These are phyloP conservation scores for Penicillium soppii DNA, from an alignment of 495 filamentous ascomycete genomes.

Conservation along the genomic window DNA sequence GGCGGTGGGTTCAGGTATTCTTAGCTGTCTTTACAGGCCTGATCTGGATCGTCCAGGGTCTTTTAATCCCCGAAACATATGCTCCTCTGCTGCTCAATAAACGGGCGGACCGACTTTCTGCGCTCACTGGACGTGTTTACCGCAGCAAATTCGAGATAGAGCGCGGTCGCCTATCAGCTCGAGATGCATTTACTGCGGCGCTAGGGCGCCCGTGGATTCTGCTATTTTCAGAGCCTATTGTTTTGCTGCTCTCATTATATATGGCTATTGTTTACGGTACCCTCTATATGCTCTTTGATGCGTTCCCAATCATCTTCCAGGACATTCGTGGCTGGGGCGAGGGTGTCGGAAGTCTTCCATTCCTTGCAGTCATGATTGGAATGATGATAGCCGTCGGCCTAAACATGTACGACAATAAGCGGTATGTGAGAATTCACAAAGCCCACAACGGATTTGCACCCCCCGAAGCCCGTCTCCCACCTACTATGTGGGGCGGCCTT, in stretches of 20 bases:
- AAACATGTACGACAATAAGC: conserved; percentile 49
- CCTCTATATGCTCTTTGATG: conserved; percentile 82
- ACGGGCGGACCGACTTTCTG: conserved; percentile 52
- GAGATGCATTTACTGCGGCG: conserved; percentile 41
- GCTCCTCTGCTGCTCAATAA: conserved; percentile 56
- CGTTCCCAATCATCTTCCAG: conserved; percentile 76
- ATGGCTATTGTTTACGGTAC: conserved; percentile 75
- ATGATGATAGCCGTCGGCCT: conserved; percentile 65
- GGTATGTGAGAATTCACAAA: conserved; percentile 38
- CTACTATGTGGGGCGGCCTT: conserved; percentile 40
- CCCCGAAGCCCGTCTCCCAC: conserved; percentile 50
- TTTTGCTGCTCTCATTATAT: conserved; percentile 66
- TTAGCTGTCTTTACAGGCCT: conserved; percentile 49
- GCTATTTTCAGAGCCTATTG: conserved; percentile 57
- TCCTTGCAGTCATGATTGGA: conserved; percentile 78
- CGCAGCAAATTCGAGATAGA: conserved; percentile 45
- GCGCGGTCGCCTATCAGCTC: conserved; percentile 36
- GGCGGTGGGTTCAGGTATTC: conserved; percentile 63
- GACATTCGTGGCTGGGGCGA: conserved; percentile 71
- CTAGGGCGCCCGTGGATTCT: conserved; percentile 52
- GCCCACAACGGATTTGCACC: conserved; percentile 41
- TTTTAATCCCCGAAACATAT: conserved; percentile 61
- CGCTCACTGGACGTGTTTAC: conserved; percentile 58
- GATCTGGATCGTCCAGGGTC: conserved; percentile 53
- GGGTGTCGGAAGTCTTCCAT: conserved; percentile 71